Percentiles rank a stretch among this genome's conserved stretches.
phyloP scores from a whole-genome alignment of 2,329 filamentous ascomycete genomes.

The Ceratocystis alfenasii region DNA sequence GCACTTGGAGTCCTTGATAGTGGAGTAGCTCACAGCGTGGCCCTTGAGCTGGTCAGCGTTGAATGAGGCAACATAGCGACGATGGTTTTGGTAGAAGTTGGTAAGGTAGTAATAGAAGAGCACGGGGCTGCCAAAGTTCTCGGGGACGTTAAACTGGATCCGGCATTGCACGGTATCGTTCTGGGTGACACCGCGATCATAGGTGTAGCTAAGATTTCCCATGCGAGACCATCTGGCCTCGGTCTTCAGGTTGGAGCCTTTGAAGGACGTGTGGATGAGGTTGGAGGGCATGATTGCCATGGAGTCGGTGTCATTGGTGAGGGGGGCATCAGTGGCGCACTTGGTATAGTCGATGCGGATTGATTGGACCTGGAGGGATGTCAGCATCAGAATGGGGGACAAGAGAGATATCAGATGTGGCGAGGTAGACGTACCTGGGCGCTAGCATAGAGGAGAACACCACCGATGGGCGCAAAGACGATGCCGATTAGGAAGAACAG shows the following conservation, averaged over 20 bases:
- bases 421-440: constrained; percentile 46
- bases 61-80: constrained; percentile 86
- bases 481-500: constrained; percentile 84
- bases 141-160: constrained; percentile 66
- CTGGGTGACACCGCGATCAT: constrained; percentile 28
- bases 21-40: constrained; percentile 43
- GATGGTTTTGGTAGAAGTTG: constrained; percentile 98
- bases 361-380: constrained; percentile 63
- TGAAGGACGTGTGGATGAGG: constrained; percentile 60
- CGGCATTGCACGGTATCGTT: constrained; percentile 48
- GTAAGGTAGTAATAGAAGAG: constrained; percentile 90
- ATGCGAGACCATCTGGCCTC: constrained; percentile 35
- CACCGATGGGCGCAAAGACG: constrained; percentile 88
- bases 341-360: constrained; percentile 80
- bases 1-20: constrained; percentile 60
- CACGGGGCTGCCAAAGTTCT: constrained; percentile 68
- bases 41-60: constrained; percentile 72
- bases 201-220: constrained; percentile 33
- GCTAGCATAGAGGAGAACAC: constrained; percentile 74
- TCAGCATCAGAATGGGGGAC: constrained; percentile 6
- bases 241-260: constrained; percentile 34
- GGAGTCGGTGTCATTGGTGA: constrained; percentile 26
- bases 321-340: constrained; percentile 50
- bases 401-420: neutral
- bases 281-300: constrained; percentile 43